Conservation (phyloP, 2,329 filamentous ascomycete species). For the Thelonectria discophora region DNA sequence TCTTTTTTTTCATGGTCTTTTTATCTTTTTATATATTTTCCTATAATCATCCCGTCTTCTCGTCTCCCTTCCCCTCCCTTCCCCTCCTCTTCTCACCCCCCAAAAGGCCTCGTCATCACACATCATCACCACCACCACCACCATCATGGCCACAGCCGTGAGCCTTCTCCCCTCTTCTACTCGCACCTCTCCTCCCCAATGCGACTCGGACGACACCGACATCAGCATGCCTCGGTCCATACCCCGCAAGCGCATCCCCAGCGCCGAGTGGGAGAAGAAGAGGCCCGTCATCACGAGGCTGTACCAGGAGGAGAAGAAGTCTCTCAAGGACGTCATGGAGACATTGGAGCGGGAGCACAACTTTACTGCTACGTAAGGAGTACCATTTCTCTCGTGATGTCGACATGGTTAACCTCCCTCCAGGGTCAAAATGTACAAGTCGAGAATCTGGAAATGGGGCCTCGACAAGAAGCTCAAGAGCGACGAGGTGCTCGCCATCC, state of each 20-base stretch:
- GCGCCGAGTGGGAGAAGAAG: conserved; percentile 47
- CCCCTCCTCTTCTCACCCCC: too few relatives aligned
- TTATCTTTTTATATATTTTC: too few relatives aligned
- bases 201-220: conserved; percentile 44
- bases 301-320: conserved; percentile 53
- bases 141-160: conserved; percentile 31
- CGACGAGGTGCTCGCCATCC: conserved; percentile 51
- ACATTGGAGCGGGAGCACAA: conserved; percentile 50
- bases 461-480: conserved; percentile 55
- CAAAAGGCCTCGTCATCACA: conserved; percentile 13
- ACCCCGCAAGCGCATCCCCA: conserved; percentile 46
- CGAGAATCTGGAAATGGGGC: conserved; percentile 53
- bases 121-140: too few relatives aligned
- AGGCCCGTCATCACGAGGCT: conserved; percentile 49
- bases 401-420: conserved; percentile 5
- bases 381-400: background rate
- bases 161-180: conserved; percentile 35
- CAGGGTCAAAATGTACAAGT: conserved; percentile 56
- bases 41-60: background rate
- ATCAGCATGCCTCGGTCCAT: conserved; percentile 37
- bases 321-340: conserved; percentile 53
- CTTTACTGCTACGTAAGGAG: conserved; percentile 52
- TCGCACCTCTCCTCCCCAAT: conserved; percentile 38
- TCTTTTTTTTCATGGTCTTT: background rate
- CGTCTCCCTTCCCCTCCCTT: background rate